Evolutionary conservation across 495 filamentous ascomycete genomes (phyloP).

Genomic region (Poronia punctata): DNA sequence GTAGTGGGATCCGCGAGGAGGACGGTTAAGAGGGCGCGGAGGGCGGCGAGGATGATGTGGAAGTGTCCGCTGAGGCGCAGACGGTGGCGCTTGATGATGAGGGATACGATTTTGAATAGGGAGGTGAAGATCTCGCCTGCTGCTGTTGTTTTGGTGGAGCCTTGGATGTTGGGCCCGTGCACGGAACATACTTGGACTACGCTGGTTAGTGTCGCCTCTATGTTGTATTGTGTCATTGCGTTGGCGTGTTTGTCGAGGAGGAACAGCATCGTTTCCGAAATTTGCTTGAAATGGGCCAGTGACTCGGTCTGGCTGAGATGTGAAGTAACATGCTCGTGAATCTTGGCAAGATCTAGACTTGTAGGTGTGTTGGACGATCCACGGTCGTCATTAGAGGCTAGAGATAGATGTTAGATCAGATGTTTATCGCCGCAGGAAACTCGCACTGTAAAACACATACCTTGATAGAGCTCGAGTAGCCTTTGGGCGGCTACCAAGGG

Average conservation of each 20-base stretch:
- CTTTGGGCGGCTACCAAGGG: constrained; percentile 20
- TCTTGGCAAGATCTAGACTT: constrained; percentile 10
- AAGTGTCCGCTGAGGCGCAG: constrained; percentile 38
- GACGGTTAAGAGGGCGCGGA: constrained; percentile 19
- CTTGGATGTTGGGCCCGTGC: constrained; percentile 22
- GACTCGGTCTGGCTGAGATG: constrained; percentile 26
- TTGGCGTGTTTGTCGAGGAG: constrained; percentile 49
- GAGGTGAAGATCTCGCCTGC: constrained; percentile 52
- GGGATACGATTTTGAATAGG: constrained; percentile 53
- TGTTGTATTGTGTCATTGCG: constrained; percentile 60
- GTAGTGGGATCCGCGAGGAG: constrained; percentile 15
- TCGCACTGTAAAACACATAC: constrained; percentile 11
- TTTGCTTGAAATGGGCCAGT: constrained; percentile 50
- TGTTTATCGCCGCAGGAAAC: background rate
- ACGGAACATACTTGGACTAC: constrained; percentile 48
- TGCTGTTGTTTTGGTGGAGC: constrained; percentile 22
- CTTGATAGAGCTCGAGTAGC: constrained; percentile 17
- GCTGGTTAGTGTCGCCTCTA: constrained; percentile 55
- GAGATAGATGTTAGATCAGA: constrained; percentile 11
- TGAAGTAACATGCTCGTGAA: constrained; percentile 20
- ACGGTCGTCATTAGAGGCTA: constrained; percentile 8
- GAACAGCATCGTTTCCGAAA: constrained; percentile 46
- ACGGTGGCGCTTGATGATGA: constrained; percentile 50
- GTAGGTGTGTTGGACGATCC: constrained; percentile 2
- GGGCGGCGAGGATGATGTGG: constrained; percentile 18